phyloP scores from a whole-genome alignment of 1,139 yeast genomes.

The Candida sp. region DNA sequence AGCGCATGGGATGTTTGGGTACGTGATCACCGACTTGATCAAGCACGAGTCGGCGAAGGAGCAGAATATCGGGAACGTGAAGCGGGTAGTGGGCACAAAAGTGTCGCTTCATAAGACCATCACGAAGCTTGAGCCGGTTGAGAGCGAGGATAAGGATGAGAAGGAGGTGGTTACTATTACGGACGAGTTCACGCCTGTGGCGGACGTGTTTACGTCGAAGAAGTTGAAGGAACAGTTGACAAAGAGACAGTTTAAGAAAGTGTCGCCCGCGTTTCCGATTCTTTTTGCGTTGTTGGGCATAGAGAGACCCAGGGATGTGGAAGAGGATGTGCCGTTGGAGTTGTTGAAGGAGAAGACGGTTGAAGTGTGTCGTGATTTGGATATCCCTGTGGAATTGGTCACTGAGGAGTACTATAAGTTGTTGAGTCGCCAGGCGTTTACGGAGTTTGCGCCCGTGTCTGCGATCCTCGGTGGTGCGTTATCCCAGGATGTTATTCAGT shows the following conservation, averaged over 20 bases:
- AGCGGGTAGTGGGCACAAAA: slow-evolving; percentile 47
- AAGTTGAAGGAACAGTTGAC: slow-evolving; percentile 49
- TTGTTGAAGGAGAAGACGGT: slow-evolving; percentile 30
- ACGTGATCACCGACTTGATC: slow-evolving; percentile 78
- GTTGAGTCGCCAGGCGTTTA: slow-evolving; percentile 54
- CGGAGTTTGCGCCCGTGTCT: slow-evolving; percentile 84
- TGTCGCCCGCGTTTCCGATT: slow-evolving; percentile 66
- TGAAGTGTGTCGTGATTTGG: slow-evolving; percentile 30
- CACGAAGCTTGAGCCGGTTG: slow-evolving; percentile 38
- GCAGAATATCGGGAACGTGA: slow-evolving; percentile 52
- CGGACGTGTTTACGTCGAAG: slow-evolving; percentile 35
- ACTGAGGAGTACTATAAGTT: slow-evolving; percentile 39
- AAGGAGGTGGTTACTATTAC: slow-evolving; percentile 59
- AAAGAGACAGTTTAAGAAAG: slow-evolving; percentile 59
- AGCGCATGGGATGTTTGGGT: slow-evolving; percentile 83
- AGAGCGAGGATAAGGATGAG: slow-evolving; percentile 24
- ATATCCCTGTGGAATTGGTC: slow-evolving; percentile 41
- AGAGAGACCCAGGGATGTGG: slow-evolving; percentile 29
- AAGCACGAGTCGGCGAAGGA: slow-evolving; percentile 54
- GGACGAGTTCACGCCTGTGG: slow-evolving; percentile 52
- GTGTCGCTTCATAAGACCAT: slow-evolving; percentile 58
- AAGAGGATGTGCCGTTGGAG: slow-evolving; percentile 31
- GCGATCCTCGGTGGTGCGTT: slow-evolving; percentile 91
- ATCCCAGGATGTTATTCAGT: slow-evolving; percentile 91
- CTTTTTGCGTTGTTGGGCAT: slow-evolving; percentile 58